phyloP scores from a whole-genome alignment of 176 grass and related monocot genomes.

The Puccinellia tenuiflora region DNA sequence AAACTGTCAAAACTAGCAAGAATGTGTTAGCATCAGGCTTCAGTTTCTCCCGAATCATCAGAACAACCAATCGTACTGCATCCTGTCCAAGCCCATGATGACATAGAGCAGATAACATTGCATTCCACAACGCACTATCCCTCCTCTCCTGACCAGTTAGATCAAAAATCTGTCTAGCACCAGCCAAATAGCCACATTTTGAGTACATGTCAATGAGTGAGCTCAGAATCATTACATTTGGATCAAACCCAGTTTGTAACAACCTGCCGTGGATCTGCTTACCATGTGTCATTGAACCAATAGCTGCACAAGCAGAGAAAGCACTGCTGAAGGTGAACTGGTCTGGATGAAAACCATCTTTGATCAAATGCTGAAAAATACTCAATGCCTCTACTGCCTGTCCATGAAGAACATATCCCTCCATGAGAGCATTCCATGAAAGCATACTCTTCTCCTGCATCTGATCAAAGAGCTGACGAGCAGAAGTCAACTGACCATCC shows the following conservation, averaged over 20 bases:
- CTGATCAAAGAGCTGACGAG: slow-evolving; percentile 53
- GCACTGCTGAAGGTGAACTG: slow-evolving; percentile 54
- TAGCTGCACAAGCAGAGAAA: slow-evolving; percentile 51
- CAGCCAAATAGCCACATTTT: slow-evolving; percentile 53
- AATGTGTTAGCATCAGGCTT: slow-evolving; percentile 54
- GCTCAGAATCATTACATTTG: slow-evolving; percentile 24
- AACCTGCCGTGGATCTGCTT: slow-evolving; percentile 56
- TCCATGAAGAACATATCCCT: slow-evolving; percentile 43
- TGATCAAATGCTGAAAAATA: slow-evolving; percentile 47
- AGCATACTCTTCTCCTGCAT: slow-evolving; percentile 54
- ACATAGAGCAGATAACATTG: slow-evolving; percentile 56
- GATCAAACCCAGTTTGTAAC: slow-evolving; percentile 42
- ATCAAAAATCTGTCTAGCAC: slow-evolving; percentile 40
- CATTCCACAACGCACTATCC: slow-evolving; percentile 49
- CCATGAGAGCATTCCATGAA: slow-evolving; percentile 59
- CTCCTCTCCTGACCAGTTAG: slow-evolving; percentile 20
- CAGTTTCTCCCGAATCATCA: slow-evolving; percentile 46
- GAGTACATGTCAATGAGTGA: slow-evolving; percentile 82
- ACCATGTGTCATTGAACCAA: slow-evolving; percentile 37
- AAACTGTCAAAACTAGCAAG: slow-evolving; percentile 51
- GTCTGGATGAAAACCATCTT: slow-evolving; percentile 37
- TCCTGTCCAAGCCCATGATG: slow-evolving; percentile 44
- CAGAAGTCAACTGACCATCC: slow-evolving; percentile 37
- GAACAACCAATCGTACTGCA: slow-evolving; percentile 36
- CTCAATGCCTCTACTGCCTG: slow-evolving; percentile 35